A percentile compares a stretch with the other conserved stretches of the same genome.
phyloP scores from a whole-genome alignment of 331 rosid genomes.

The Dryas integrifolia region DNA sequence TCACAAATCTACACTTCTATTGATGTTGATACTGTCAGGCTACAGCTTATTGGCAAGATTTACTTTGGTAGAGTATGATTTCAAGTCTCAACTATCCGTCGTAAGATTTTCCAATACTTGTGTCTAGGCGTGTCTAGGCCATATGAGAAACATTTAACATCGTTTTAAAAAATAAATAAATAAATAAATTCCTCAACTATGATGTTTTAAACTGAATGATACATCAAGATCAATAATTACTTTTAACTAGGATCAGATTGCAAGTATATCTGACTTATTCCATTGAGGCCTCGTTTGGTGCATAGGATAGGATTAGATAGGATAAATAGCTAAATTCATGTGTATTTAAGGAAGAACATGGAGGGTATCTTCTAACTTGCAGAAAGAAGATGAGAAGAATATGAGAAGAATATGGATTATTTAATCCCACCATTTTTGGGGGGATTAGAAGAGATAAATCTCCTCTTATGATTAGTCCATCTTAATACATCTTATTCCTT shows the following conservation, averaged over 20 bases:
- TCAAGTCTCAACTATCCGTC: background rate
- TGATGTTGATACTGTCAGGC: background rate
- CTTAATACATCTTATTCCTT: too few relatives aligned
- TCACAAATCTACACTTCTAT: background rate
- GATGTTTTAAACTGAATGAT: background rate
- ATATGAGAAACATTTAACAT: background rate
- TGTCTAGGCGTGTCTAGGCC: conserved; percentile 11
- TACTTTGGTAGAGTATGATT: background rate
- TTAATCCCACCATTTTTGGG: too few relatives aligned
- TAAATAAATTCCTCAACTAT: background rate
- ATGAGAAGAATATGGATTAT: too few relatives aligned
- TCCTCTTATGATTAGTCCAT: too few relatives aligned
- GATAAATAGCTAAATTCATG: too few relatives aligned
- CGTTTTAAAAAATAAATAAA: too few relatives aligned
- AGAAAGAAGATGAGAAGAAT: too few relatives aligned
- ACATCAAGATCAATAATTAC: background rate
- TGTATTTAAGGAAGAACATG: too few relatives aligned
- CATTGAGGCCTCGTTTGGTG: too few relatives aligned
- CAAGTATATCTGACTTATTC: background rate
- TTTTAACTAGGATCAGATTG: background rate
- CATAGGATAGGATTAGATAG: too few relatives aligned
- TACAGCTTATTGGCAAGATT: conserved; percentile 1
- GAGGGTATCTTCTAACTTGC: too few relatives aligned
- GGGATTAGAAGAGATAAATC: too few relatives aligned
- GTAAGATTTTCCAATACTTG: background rate